These are phyloP conservation scores for Lolium perenne DNA, from an alignment of 176 grass and related monocot species.

Conservation along the genomic window DNA sequence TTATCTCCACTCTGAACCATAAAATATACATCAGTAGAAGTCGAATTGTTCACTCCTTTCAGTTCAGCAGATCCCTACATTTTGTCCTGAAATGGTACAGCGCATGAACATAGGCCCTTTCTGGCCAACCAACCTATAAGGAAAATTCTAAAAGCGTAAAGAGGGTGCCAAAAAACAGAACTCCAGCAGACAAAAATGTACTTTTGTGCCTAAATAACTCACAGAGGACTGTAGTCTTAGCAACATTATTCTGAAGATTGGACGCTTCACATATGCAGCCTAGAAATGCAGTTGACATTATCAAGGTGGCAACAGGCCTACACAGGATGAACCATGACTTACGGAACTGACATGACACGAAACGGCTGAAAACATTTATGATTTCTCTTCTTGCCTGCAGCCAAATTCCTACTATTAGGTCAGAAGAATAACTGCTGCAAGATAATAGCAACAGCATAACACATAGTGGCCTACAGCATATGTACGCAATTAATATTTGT, in stretches of 20 bases:
- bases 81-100: not conserved
- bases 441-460: not conserved
- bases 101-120: constrained; percentile 13
- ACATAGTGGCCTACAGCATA: not conserved
- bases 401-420: constrained; percentile 13
- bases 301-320: constrained; percentile 8
- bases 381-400: not conserved
- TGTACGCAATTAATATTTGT: not conserved
- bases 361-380: constrained; percentile 23
- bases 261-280: constrained; percentile 3
- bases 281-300: not conserved
- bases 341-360: not conserved
- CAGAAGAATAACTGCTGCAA: constrained; percentile 29
- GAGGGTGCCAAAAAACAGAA: not conserved
- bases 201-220: constrained; percentile 31
- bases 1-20: not conserved
- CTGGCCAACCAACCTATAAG: constrained; percentile 32
- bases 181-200: not conserved
- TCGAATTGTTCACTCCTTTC: not conserved
- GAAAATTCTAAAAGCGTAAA: not conserved
- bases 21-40: not conserved
- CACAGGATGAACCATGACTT: constrained; percentile 28
- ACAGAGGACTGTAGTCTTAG: constrained; percentile 23
- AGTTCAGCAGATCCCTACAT: not conserved
- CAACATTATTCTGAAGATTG: constrained; percentile 2